Percentiles rank a stretch among this genome's conserved stretches.
phyloP scores from a whole-genome alignment of 2,329 filamentous ascomycete genomes.

The Fusarium algeriense region DNA sequence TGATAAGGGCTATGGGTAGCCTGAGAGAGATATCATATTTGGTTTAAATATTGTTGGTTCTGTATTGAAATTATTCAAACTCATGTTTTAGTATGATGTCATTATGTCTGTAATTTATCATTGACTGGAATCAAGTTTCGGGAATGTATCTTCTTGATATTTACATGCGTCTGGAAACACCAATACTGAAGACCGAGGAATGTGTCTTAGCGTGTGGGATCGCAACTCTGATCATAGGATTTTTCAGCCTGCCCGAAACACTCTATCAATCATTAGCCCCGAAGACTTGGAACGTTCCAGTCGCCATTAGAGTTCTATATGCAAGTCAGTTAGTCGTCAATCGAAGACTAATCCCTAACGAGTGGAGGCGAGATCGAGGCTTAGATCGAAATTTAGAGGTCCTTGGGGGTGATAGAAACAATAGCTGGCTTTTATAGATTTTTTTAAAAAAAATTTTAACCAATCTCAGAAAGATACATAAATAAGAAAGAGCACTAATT shows the following conservation, averaged over 20 bases:
- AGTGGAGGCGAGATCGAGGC: slow-evolving; percentile 3
- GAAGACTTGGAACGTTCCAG: slow-evolving; percentile 1
- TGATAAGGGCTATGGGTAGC: not conserved
- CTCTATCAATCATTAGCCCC: not conserved
- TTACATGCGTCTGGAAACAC: not conserved
- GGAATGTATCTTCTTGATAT: not conserved
- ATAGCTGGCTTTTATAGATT: no score
- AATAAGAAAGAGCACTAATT: no score
- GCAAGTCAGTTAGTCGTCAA: slow-evolving; percentile 7
- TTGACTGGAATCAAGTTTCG: not conserved
- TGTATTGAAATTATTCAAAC: not conserved
- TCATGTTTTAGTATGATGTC: not conserved
- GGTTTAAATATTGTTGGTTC: not conserved
- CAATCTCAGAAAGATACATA: no score
- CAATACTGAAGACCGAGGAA: not conserved
- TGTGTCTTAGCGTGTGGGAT: not conserved
- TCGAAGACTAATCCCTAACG: slow-evolving; percentile 4
- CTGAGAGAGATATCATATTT: not conserved
- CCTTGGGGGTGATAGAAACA: not conserved
- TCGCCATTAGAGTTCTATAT: not conserved
- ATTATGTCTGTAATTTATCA: not conserved
- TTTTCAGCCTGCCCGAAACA: not conserved
- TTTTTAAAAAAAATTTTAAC: no score
- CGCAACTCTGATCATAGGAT: not conserved
- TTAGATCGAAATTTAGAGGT: not conserved